Conservation (phyloP, 1,139 yeast species). For the Hyphopichia khmerensis region DNA sequence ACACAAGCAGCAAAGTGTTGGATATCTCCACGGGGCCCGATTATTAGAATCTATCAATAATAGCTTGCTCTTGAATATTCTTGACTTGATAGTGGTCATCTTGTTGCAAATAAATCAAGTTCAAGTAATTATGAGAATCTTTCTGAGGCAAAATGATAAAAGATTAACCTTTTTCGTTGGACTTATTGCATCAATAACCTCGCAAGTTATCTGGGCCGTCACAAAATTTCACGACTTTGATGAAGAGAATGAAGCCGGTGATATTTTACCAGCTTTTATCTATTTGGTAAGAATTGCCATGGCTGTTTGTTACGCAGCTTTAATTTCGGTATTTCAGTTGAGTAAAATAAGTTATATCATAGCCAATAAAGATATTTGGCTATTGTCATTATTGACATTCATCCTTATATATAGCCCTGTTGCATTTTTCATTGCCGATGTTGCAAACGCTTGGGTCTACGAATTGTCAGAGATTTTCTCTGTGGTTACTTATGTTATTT, state of each 20-base stretch:
- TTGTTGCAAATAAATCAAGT: conserved; percentile 72
- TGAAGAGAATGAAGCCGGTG: conserved; percentile 44
- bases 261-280: conserved; percentile 74
- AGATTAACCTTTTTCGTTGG: conserved; percentile 67
- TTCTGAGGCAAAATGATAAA: conserved; percentile 70
- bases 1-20: conserved; percentile 52
- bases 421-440: conserved; percentile 76
- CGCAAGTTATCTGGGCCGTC: conserved; percentile 72
- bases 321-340: conserved; percentile 59
- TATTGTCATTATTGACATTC: conserved; percentile 60
- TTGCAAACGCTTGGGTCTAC: conserved; percentile 67
- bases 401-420: conserved; percentile 63
- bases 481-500: conserved; percentile 67
- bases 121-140: conserved; percentile 70
- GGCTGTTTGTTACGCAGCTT: conserved; percentile 68
- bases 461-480: conserved; percentile 73
- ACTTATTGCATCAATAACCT: conserved; percentile 49
- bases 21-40: conserved; percentile 54
- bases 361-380: conserved; percentile 46
- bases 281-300: conserved; percentile 76
- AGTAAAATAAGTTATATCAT: conserved; percentile 57
- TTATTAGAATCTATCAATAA: conserved; percentile 49
- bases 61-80: conserved; percentile 50
- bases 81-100: conserved; percentile 64
- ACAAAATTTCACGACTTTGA: conserved; percentile 48